Base-by-base conservation (phyloP, 2,329 filamentous ascomycete species). In the Chrysosporium keratinophilum region DNA sequence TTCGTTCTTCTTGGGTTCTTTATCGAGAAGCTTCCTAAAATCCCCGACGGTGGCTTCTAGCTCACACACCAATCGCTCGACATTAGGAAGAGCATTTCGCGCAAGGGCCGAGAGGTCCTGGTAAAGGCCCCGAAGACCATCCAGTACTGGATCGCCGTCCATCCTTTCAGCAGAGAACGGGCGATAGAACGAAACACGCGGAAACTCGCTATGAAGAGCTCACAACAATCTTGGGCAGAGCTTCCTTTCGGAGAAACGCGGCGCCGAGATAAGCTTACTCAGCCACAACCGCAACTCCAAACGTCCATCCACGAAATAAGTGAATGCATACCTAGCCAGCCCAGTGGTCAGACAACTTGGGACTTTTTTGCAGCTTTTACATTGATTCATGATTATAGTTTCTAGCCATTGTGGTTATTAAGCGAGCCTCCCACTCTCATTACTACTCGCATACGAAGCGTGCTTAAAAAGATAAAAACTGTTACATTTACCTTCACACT, bases 101-200 rank as follows among this genome's bases (percentile, higher is more conserved):
- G 81, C 80, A 62, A 93, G 78, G 54, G 85, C 83, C 61, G 85
- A 76, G 58, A 98, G 81, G 72, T 95, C 89, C 68, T 86, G 82
- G 70, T 95, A 87, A 63, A 98, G 82, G 69, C 82, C 83, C 74
- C 90, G 83, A 64, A 97, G 81, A 70, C 83, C 81, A 65, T 84
- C 84, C 65, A 94, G 78, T 65, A 79, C 81, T 67, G 83, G 83
- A 67, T 81, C 75, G 65, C 85, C 83, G 68, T 84, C 82, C 88
- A 93, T 91, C 33, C 44, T 62, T 55, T 50, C 42, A 55, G 58
- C 41, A 37, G 14, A 10, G 34, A 35, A 31, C 31, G 42, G 39
- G 50, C 37, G 52, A 42, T 33, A 17, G 31, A 39, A 54, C 55
- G 59, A 61, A 60, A 17, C 20, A 15, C 23, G 23, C 7, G n/a